phyloP scores from a whole-genome alignment of 192 early-diverging fungal genomes.

The Linnemannia hyalina region DNA sequence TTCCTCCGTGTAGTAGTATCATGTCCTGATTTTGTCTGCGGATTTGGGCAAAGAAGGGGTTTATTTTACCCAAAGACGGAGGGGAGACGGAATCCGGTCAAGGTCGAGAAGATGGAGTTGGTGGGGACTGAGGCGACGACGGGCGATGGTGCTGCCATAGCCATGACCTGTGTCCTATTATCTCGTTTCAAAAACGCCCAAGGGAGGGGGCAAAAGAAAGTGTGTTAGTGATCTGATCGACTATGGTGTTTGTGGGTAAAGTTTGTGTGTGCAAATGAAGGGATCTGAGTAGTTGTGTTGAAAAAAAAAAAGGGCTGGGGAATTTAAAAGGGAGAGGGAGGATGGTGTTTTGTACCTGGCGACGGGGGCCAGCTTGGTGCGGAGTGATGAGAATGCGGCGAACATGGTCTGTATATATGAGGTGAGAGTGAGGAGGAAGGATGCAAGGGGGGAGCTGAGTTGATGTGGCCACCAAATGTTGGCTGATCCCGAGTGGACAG shows the following conservation, averaged over 20 bases:
- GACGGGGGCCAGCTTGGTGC: constrained; percentile 53
- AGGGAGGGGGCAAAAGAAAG: neutral
- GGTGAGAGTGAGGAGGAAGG: neutral
- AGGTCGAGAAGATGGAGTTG: constrained; percentile 40
- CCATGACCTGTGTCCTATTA: constrained; percentile 55
- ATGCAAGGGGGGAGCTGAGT: too few species aligned
- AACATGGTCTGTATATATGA: constrained; percentile 31
- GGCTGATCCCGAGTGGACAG: too few species aligned
- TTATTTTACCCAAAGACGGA: constrained; percentile 46
- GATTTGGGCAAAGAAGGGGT: neutral
- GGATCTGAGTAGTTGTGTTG: too few species aligned
- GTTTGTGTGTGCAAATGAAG: neutral
- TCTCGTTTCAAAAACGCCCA: too few species aligned
- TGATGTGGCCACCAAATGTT: too few species aligned
- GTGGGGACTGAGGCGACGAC: constrained; percentile 12
- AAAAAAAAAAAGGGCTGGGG: too few species aligned
- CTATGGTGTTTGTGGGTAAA: neutral
- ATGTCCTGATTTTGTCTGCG: neutral
- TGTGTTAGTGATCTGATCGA: neutral
- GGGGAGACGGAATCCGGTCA: constrained; percentile 56
- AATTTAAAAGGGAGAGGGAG: neutral
- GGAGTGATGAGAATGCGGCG: constrained; percentile 54
- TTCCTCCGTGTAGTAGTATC: neutral
- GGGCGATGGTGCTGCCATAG: constrained; percentile 34
- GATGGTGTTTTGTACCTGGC: constrained; percentile 31